Conservation (phyloP, 768 basidiomycete species). For the Pleurotus tuber-regium region DNA sequence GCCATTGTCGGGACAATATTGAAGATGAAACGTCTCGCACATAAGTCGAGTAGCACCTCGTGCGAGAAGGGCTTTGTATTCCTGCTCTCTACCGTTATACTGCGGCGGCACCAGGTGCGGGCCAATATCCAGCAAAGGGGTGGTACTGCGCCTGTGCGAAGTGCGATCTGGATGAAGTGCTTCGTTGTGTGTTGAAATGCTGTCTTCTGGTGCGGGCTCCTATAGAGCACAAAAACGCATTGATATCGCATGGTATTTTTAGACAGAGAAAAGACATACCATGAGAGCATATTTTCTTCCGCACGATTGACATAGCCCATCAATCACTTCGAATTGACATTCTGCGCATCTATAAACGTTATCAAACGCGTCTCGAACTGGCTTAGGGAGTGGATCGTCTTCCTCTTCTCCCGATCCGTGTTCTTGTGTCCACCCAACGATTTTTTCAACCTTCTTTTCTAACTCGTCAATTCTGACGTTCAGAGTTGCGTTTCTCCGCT, state of each 20-base stretch:
- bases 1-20: conserved; percentile 24
- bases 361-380: conserved; percentile 19
- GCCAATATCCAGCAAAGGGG: conserved; percentile 24
- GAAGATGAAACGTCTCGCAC: conserved; percentile 35
- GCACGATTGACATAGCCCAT: conserved; percentile 26
- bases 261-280: conserved; percentile 1
- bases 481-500: too few species aligned
- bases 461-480: too few species aligned
- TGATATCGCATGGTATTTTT: neutral
- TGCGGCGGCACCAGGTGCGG: conserved; percentile 7
- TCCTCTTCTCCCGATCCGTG: neutral
- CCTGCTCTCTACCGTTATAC: conserved; percentile 13
- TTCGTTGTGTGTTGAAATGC: conserved; percentile 18
- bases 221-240: neutral
- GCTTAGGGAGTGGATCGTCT: neutral
- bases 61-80: conserved; percentile 27
- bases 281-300: conserved; percentile 12
- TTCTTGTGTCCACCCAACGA: neutral
- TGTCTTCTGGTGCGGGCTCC: neutral
- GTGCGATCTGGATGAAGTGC: conserved; percentile 23
- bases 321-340: conserved; percentile 30
- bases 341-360: conserved; percentile 22
- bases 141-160: conserved; percentile 25
- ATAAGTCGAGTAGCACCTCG: conserved; percentile 35
- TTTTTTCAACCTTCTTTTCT: too few species aligned